Base-by-base conservation (phyloP, 331 rosid species). In the Acacia concinna region DNA sequence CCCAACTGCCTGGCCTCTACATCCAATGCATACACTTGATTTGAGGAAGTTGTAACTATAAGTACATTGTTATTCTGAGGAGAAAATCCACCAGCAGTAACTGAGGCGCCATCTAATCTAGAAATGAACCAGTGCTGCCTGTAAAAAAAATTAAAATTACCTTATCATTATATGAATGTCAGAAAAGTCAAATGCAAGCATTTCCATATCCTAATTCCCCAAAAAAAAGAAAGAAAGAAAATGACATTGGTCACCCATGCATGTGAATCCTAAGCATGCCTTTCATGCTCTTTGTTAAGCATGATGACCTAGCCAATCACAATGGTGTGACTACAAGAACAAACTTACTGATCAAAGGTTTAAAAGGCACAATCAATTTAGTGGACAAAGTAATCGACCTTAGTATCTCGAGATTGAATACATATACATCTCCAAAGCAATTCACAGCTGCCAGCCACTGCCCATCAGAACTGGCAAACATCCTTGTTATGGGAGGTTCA, bases 101-200 rank as follows among this genome's bases (percentile, higher is more conserved):
- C 87, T 23, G 97, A 93, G 76, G 98, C 99, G 65, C 98, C 96
- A 74, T 86, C 97, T 77, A 96, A 81, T 87, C 99, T 91, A 69
- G 99, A 87, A 77, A 93, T 87, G 78, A 93, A 96, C 99, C 99
- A 96, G 80, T 96, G 98, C 78, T 91, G 98, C 85, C 99, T 93
- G 94, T 1, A 59, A 13, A n/a, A 52, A 17, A 40, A 67, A 13
- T n/a, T 38, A 28, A 4, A 77, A 77, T 67, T 14, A 73, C 38
- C 32, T 41, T 21, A 56, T 41, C 40, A 62, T 34, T 14, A 40
- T 35, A 68, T 18, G 25, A 32, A 68, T 4, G 56, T 18, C 59
- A 67, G 75, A n/a, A 46, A 43, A 71, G 71, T 28, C 64, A 80
- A 28, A 70, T 17, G 27, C 27, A 46, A 28, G 60, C 27, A 46